A percentile compares a stretch with the other conserved stretches of the same genome.
These are phyloP conservation scores for Stipa capillata DNA, from an alignment of 176 grass and related monocot genomes.

Conservation along the genomic window DNA sequence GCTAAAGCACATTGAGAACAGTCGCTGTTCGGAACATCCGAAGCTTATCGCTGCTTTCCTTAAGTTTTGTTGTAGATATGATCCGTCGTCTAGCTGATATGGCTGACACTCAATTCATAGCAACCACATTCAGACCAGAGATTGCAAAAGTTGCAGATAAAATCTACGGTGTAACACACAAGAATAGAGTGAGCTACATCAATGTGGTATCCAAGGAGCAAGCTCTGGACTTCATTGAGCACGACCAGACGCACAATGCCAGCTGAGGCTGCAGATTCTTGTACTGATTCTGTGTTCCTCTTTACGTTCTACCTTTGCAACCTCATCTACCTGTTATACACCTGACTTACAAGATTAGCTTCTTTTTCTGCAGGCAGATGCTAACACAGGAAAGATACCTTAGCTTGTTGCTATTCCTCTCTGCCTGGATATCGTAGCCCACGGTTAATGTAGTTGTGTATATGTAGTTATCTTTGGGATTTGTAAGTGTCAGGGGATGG, in stretches of 20 bases:
- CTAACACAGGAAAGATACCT: background rate
- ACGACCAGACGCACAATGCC: constrained; percentile 70
- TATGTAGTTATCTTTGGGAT: constrained; percentile 14
- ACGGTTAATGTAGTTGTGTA: constrained; percentile 13
- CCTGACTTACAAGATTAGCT: background rate
- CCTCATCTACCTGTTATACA: background rate
- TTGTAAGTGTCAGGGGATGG: too few species aligned
- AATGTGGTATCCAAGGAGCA: constrained; percentile 68
- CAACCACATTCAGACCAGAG: constrained; percentile 74
- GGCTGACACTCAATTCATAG: constrained; percentile 77
- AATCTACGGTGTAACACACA: constrained; percentile 86
- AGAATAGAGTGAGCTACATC: constrained; percentile 73
- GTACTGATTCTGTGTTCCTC: background rate
- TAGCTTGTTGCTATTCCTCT: background rate
- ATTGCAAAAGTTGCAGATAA: constrained; percentile 78
- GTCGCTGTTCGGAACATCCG: background rate
- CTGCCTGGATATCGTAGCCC: background rate
- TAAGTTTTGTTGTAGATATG: constrained; percentile 56
- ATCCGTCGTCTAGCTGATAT: constrained; percentile 69
- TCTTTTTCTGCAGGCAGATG: constrained; percentile 3
- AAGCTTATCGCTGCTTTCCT: constrained; percentile 7
- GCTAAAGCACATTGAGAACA: background rate
- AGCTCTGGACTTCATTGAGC: constrained; percentile 89
- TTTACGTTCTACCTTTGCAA: background rate
- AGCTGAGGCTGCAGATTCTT: constrained; percentile 16